Evolutionary conservation across 2,329 filamentous ascomycete species (phyloP), one percentile per base, ranked within the genome.

Genomic region (Dissoconium aciculare): DNA sequence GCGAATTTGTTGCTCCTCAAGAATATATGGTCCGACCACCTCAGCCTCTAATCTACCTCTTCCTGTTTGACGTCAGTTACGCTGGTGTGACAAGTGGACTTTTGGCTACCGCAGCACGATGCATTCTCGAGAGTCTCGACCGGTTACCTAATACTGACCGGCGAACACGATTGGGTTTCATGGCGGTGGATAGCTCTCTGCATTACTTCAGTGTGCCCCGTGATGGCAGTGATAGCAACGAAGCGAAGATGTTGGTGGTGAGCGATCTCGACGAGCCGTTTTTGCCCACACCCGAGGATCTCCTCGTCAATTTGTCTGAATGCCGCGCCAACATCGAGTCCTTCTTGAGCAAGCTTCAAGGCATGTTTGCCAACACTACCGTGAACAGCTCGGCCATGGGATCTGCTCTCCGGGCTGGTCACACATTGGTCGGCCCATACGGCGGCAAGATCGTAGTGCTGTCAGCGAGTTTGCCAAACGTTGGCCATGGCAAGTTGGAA

Each of bases 21-120:
- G 89, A 98, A 59, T 98, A 98, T 60, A 98, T 98, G 89, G 89
- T 98, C 19, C 79, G 89, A 38, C 85, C 89, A 34, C 89, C 89
- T 26, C 87, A 93, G 58, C 89, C 89, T 23, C 66, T 95, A 23
- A 87, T 94, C 23, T 95, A 95, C 54, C 69, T 94, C 10, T 95
- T 95, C 68, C 65, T 93, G 46, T 82, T 95, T 50, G 87, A 94
- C 47, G 85, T 94, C 40, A 93, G 83, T 64, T 91, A 84, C 47
- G 74, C 82, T 9, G 75, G 87, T 17, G 80, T 94, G 11, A 84
- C 83, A 11, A 92, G 77, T 41, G 89, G 89, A 28, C 74, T 98
- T 17, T 65, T 95, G 36, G 89, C 89, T 29, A 95, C 89, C 6
- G 82, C 78, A 39, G 87, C 89, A 34, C 74, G 89, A 46, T 93